Base-by-base conservation (phyloP, 2,329 filamentous ascomycete genomes). In the Fusarium staphyleae region DNA sequence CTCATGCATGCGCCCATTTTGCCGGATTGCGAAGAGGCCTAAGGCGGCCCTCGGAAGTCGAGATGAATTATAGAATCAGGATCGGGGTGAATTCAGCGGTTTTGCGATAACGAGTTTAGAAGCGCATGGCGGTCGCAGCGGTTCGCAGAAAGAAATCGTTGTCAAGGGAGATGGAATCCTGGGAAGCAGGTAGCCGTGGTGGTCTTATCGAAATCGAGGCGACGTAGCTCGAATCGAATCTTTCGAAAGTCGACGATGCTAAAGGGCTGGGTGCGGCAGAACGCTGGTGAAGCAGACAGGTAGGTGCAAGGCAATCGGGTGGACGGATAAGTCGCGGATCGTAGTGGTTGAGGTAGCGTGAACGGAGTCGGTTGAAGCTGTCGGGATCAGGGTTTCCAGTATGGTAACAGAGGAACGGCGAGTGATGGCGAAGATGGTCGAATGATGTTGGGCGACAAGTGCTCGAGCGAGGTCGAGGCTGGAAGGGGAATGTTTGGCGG, bases 1-100 rank as follows among this genome's bases (percentile, higher is more conserved):
- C 91, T 97, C 85, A 96, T 90, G 81, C 95, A 99, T 69, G 85
- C 85, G 77, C 95, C 95, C 95, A 99, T 99, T 69, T 72, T 84
- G 77, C 44, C 48, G 40, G 55, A 45, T 56, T 59, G 49, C 55
- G 54, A 55, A 53, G 40, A 18, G 51, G 48, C 58, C 48, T 45
- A 37, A 37, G 49, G 46, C 50, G 48, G 57, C 55, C 52, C 54
- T 48, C 24, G 22, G 33, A 29, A 52, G 37, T 33, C 29, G 48
- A 52, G 52, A 26, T 39, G 34, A 43, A 46, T 26, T 37, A 16
- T 55, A 14, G 43, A 35, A 53, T 47, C 49, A 33, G 36, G 36
- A 32, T 47, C 24, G 34, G 22, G 32, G 44, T 54, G 51, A 50
- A 51, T 63, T 64, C 53, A 53, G 50, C 30, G 37, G 42, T 35